These are phyloP conservation scores for Boletus edulis DNA, from an alignment of 768 basidiomycete species.

Conservation along the genomic window DNA sequence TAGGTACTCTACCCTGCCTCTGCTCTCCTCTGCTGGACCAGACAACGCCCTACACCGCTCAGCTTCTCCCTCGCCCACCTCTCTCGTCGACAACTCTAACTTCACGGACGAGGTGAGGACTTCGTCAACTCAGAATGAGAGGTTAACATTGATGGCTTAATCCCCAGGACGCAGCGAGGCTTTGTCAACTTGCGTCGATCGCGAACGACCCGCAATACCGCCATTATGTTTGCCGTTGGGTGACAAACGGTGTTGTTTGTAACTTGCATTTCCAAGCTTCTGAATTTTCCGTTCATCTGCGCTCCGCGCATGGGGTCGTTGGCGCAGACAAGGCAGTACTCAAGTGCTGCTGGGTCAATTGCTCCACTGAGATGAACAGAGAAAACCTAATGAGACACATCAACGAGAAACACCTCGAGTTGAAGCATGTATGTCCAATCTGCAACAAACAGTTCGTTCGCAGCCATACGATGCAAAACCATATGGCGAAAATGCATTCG, in stretches of 20 bases:
- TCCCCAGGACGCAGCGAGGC: conserved; percentile 4
- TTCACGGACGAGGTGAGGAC: conserved; percentile 7
- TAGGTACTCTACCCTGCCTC: too few species aligned
- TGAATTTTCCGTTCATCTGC: conserved; percentile 22
- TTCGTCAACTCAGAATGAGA: neutral
- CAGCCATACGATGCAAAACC: conserved; percentile 14
- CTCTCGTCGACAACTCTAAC: neutral
- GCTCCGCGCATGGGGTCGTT: conserved; percentile 15
- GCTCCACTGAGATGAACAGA: conserved; percentile 20
- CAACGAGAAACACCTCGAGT: conserved; percentile 23
- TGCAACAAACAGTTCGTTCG: conserved; percentile 27
- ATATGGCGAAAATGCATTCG: conserved; percentile 11
- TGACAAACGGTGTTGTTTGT: neutral
- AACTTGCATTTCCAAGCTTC: neutral
- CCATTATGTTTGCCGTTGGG: conserved; percentile 20
- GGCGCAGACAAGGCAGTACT: conserved; percentile 15
- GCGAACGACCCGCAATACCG: conserved; percentile 2
- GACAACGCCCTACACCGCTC: too few species aligned
- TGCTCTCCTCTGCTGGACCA: too few species aligned
- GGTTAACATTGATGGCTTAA: neutral
- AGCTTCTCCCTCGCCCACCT: too few species aligned
- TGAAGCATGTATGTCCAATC: conserved; percentile 10
- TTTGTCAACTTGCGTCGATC: neutral
- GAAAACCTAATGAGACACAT: conserved; percentile 29
- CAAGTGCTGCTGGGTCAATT: conserved; percentile 20